Percentiles rank a stretch among this genome's conserved stretches.
These are phyloP conservation scores for Phoenix dactylifera DNA, from an alignment of 176 grass and related monocot species.

Conservation along the genomic window DNA sequence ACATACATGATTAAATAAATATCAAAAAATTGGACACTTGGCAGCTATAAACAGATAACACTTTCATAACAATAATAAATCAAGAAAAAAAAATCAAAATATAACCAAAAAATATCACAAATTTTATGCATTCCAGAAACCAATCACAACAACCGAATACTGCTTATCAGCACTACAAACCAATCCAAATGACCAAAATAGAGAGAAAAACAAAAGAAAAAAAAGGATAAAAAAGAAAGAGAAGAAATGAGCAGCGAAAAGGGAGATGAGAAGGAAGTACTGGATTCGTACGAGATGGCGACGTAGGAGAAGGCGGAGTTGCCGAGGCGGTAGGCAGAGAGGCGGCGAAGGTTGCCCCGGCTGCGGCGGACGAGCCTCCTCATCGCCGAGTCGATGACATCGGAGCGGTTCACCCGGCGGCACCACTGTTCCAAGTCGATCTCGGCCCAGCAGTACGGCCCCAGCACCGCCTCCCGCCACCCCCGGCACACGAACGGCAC, in stretches of 20 bases:
- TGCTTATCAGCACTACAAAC: no score
- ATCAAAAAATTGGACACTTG: no score
- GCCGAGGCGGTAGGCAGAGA: slow-evolving; percentile 43
- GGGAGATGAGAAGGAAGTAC: neutral
- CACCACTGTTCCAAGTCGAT: slow-evolving; percentile 55
- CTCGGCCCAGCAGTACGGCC: slow-evolving; percentile 41
- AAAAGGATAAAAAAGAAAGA: neutral
- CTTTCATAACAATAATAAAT: no score
- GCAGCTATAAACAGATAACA: no score
- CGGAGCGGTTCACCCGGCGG: slow-evolving; percentile 39
- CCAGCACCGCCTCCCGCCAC: slow-evolving; percentile 28
- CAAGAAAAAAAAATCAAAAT: no score
- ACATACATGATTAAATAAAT: no score
- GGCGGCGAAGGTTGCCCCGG: slow-evolving; percentile 29
- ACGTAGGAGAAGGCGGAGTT: slow-evolving; percentile 23
- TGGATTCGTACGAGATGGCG: slow-evolving; percentile 22
- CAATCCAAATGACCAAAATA: no score
- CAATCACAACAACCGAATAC: no score
- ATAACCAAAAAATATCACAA: no score
- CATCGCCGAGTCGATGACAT: slow-evolving; percentile 34
- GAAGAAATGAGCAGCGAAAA: neutral
- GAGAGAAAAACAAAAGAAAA: no score
- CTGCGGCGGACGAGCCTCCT: slow-evolving; percentile 34
- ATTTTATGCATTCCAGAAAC: no score
- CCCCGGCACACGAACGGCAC: slow-evolving; percentile 45